phyloP scores from a whole-genome alignment of 306 rosid genomes.

The Lotus japonicus region DNA sequence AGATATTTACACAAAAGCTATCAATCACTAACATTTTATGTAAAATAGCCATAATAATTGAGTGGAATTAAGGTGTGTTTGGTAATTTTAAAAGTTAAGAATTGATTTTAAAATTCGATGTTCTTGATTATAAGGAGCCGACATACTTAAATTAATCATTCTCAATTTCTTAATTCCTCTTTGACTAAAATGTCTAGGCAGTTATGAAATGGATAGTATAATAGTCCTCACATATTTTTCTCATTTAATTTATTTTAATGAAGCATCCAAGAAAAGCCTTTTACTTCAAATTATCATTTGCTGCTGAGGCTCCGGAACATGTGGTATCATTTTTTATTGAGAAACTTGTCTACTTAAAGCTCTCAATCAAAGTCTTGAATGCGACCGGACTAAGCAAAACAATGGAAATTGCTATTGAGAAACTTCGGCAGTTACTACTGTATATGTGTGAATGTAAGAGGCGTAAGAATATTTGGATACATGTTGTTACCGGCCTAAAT shows the following conservation, averaged over 20 bases:
- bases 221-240: background rate
- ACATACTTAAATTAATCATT: slow-evolving; percentile 3
- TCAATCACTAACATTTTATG: too few species aligned
- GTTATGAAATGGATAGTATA: background rate
- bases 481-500: too few species aligned
- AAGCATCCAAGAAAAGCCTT: slow-evolving; percentile 24
- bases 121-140: background rate
- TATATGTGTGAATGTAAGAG: too few species aligned
- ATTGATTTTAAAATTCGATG: background rate
- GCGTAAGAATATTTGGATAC: too few species aligned
- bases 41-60: too few species aligned
- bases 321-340: background rate
- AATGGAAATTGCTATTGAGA: slow-evolving; percentile 12
- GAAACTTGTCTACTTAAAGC: background rate
- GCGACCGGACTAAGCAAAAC: slow-evolving; percentile 19
- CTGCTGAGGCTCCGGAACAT: background rate
- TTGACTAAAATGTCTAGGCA: slow-evolving; percentile 7
- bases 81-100: too few species aligned
- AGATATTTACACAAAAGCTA: too few species aligned
- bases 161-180: background rate
- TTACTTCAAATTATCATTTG: background rate
- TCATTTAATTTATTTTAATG: background rate
- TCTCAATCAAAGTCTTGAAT: background rate
- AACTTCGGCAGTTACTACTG: slow-evolving; percentile 9
- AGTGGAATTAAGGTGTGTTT: too few species aligned